A percentile compares a stretch with the other conserved stretches of the same genome.
These are phyloP conservation scores for Cystofilobasidium ferigula DNA, from an alignment of 768 basidiomycete species.

Conservation along the genomic window DNA sequence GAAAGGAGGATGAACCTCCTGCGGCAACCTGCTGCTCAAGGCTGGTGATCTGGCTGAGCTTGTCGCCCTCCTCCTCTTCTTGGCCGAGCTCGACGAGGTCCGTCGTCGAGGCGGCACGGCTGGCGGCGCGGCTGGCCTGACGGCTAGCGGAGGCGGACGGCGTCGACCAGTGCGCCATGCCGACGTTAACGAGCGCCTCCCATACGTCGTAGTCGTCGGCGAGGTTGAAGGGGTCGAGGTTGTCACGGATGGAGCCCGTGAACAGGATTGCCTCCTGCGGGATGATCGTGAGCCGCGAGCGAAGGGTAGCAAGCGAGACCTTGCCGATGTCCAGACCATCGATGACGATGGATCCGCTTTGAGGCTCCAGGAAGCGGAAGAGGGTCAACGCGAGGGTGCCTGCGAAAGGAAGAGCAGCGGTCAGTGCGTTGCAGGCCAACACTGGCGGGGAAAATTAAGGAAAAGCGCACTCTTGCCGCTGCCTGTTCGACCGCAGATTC, in stretches of 20 bases:
- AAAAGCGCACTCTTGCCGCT: neutral
- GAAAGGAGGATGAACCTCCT: conserved; percentile 23
- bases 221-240: conserved; percentile 34
- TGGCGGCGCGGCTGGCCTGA: neutral
- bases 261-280: conserved; percentile 35
- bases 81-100: conserved; percentile 4
- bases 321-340: conserved; percentile 40
- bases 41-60: conserved; percentile 31
- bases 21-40: conserved; percentile 18
- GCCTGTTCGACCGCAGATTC: conserved; percentile 36
- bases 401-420: neutral
- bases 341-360: conserved; percentile 37
- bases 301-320: conserved; percentile 32
- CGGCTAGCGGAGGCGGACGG: conserved; percentile 14
- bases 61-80: conserved; percentile 14
- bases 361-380: conserved; percentile 42
- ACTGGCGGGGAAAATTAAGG: neutral
- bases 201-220: conserved; percentile 31
- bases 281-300: conserved; percentile 34
- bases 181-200: conserved; percentile 31
- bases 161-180: conserved; percentile 30
- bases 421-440: neutral
- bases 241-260: conserved; percentile 32
- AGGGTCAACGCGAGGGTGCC: conserved; percentile 41
- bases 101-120: conserved; percentile 5